Evolutionary conservation across 257 asterid species (phyloP), one percentile per base, ranked within the genome.

Genomic region (Przewalskia tangutica): DNA sequence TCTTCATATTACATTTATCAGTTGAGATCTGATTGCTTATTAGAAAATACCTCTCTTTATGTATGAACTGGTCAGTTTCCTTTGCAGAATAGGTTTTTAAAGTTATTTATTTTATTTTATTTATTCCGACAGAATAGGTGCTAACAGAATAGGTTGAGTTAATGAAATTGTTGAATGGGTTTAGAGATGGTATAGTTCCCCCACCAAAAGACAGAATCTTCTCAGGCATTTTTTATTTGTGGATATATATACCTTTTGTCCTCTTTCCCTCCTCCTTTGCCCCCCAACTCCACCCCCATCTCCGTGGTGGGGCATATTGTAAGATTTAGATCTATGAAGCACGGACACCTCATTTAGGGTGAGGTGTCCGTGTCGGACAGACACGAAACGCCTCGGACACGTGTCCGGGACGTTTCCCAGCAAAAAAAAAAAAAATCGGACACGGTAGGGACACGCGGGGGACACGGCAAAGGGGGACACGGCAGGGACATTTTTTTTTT

Each of bases 291-390:
- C 10, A 17, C 13, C 18, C 48, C 77, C 27, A 53, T 60, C 36
- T 82, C 51, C 77, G 20, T 38, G 59, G 67, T 84, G 34, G 83
- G 50, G 67, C 23, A 77, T 59, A 32, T 68, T 46, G 83, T 80
- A 59, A 76, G 80, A 23, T 17, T 68, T 20, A 48, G 67, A 53
- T 27, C n/a, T n/a, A n/a, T n/a, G n/a, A n/a, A n/a, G n/a, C n/a
- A n/a, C n/a, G n/a, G n/a, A n/a, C n/a, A n/a, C n/a, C n/a, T n/a
- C n/a, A n/a, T n/a, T n/a, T n/a, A n/a, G n/a, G n/a, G n/a, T n/a
- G n/a, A n/a, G n/a, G n/a, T n/a, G n/a, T n/a, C n/a, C n/a, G n/a
- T n/a, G n/a, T n/a, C n/a, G n/a, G n/a, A n/a, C n/a, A n/a, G n/a
- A n/a, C n/a, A n/a, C n/a, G n/a, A n/a, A n/a, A n/a, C n/a, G n/a